Evolutionary conservation across 768 basidiomycete genomes (phyloP), one percentile per base, ranked within the genome.

Genomic region (Lactifluus piperatus): DNA sequence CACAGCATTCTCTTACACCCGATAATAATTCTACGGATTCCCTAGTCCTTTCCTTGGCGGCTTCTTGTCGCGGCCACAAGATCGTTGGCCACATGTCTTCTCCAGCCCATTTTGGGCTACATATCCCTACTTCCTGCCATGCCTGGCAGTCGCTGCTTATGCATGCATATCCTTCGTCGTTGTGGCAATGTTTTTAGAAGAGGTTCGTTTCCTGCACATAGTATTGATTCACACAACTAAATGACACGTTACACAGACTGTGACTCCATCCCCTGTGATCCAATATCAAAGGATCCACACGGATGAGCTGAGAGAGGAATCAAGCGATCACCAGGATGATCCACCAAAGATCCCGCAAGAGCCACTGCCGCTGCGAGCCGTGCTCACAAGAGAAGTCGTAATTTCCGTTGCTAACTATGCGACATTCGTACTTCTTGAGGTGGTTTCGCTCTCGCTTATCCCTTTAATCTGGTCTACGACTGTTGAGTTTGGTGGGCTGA

Each of bases 391-490:
- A 34, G 69, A 72, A 10, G 73, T 82, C 51, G 58, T 76, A 49
- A 65, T 81, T 43, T 71, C 77, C 20, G 66, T 78, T 24, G 58
- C 66, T 50, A 80, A 76, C 61, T 80, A 79, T 62, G 71, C 68
- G 41, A 63, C 66, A 5, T 68, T 80, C 14, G 71, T 71, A 8
- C 73, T 82, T 13, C 63, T 76, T 5, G 76, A 79, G 30, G 73
- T 76, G 24, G 66, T 70, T 4, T 52, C 73, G 50, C 37, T 64
- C 14, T 74, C 73, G 11, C 69, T 83, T 14, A 37, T 72, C 1
- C 80, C 81, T 3, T 65, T 81, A 29, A 77, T 81, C 66, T 73
- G 73, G 52, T 69, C 77, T 26, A 73, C 76, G 13, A 74, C 81
- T 0, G 65, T 75, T n/a, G 66, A 65, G 32, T 68, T 74, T 8